phyloP scores from a whole-genome alignment of 2,329 filamentous ascomycete genomes.

The Chaetomium globosum region DNA sequence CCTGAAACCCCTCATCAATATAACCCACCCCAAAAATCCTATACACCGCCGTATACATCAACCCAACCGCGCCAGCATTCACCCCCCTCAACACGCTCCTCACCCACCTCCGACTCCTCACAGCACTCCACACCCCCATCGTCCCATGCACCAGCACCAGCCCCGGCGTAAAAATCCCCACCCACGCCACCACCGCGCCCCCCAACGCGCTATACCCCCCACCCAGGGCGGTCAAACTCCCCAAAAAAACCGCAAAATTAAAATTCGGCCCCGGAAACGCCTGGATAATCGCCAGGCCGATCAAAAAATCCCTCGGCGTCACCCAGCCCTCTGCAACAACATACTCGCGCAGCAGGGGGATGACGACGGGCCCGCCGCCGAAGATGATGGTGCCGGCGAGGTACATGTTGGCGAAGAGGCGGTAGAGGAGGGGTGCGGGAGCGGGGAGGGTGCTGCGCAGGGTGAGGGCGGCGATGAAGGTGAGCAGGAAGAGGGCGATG shows the following conservation, averaged over 20 bases:
- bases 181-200: conserved; percentile 55
- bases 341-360: conserved; percentile 63
- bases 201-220: conserved; percentile 42
- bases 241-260: conserved; percentile 60
- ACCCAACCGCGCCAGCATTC: conserved; percentile 62
- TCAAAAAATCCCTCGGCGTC: conserved; percentile 68
- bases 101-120: conserved; percentile 52
- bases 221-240: conserved; percentile 51
- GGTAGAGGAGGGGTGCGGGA: conserved; percentile 54
- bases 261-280: conserved; percentile 57
- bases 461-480: conserved; percentile 61
- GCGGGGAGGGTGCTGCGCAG: conserved; percentile 47
- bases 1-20: conserved; percentile 51
- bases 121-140: conserved; percentile 58
- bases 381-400: conserved; percentile 72
- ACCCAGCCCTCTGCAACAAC: conserved; percentile 72
- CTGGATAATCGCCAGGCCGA: conserved; percentile 72
- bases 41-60: conserved; percentile 67
- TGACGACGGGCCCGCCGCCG: conserved; percentile 66
- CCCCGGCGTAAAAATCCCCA: conserved; percentile 58
- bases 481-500: conserved; percentile 54
- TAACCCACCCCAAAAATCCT: conserved; percentile 62
- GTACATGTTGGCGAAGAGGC: conserved; percentile 72
- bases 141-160: conserved; percentile 53
- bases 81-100: conserved; percentile 56